A percentile compares a stretch with the other conserved stretches of the same genome.
phyloP scores from a whole-genome alignment of 176 grass and related monocot genomes.

The Musa beccarii region DNA sequence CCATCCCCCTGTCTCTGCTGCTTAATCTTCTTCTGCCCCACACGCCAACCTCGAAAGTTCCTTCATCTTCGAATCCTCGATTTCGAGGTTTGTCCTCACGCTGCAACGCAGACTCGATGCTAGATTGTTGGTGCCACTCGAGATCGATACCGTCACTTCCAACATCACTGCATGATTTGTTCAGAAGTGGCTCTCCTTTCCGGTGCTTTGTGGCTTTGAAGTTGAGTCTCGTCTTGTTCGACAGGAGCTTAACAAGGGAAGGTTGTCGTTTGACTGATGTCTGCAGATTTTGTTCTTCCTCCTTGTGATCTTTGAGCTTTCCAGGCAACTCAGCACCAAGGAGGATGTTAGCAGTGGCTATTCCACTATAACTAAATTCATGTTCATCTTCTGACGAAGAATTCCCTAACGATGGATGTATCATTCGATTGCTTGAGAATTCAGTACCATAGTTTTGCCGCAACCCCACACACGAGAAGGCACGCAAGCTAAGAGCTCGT shows the following conservation, averaged over 20 bases:
- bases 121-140: conserved; percentile 43
- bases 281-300: not conserved
- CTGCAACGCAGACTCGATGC: conserved; percentile 1
- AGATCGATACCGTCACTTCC: conserved; percentile 90
- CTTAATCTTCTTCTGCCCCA: conserved; percentile 61
- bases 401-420: not conserved
- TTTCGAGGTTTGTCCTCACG: conserved; percentile 20
- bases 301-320: not conserved
- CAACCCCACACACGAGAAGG: conserved; percentile 16
- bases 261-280: not conserved
- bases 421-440: not conserved
- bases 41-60: conserved; percentile 61
- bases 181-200: conserved; percentile 68
- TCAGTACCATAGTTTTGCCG: not conserved
- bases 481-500: conserved; percentile 10
- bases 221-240: conserved; percentile 51
- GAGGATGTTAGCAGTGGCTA: conserved; percentile 21
- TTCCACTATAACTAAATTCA: conserved; percentile 24
- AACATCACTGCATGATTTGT: conserved; percentile 61
- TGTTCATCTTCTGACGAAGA: conserved; percentile 33
- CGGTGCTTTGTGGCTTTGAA: conserved; percentile 35
- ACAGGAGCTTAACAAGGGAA: conserved; percentile 45
- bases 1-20: conserved; percentile 65
- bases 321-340: conserved; percentile 7
- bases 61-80: conserved; percentile 63